Conservation (phyloP, 192 early-diverging fungal species). For the Chytriomyces hyalinus region DNA sequence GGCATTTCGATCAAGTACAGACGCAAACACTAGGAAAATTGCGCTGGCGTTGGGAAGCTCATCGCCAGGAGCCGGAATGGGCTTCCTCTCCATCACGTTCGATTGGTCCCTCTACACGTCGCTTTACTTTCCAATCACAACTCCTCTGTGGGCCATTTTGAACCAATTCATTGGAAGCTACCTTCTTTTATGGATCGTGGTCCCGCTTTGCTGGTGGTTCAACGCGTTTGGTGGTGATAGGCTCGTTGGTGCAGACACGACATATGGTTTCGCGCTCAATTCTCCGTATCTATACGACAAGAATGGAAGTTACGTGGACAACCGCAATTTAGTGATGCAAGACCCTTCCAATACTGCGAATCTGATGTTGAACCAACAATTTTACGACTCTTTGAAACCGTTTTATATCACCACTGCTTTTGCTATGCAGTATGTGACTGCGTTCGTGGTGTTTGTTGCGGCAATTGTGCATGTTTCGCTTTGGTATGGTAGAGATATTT, state of each 20-base stretch:
- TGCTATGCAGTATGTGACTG: conserved; percentile 29
- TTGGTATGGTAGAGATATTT: conserved; percentile 55
- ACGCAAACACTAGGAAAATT: neutral
- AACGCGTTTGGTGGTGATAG: conserved; percentile 33
- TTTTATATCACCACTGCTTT: conserved; percentile 28
- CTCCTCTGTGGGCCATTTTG: conserved; percentile 18
- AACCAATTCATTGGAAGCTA: conserved; percentile 28
- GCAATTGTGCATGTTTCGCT: conserved; percentile 64
- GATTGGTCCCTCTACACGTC: conserved; percentile 13
- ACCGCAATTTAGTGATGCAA: neutral
- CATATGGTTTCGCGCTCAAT: conserved; percentile 13
- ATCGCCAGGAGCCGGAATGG: conserved; percentile 11
- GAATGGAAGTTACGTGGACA: conserved; percentile 26
- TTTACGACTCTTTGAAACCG: conserved; percentile 23
- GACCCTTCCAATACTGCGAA: conserved; percentile 7
- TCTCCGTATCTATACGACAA: conserved; percentile 5
- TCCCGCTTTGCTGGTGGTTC: conserved; percentile 38
- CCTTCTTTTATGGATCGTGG: conserved; percentile 23
- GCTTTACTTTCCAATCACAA: conserved; percentile 2
- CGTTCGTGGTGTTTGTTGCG: conserved; percentile 57
- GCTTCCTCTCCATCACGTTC: conserved; percentile 10
- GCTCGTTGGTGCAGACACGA: neutral
- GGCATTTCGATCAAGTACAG: conserved; percentile 5
- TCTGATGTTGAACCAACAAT: conserved; percentile 4
- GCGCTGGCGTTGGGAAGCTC: conserved; percentile 5